These are phyloP conservation scores for Dryas octopetala DNA, from an alignment of 306 rosid species.

Conservation along the genomic window DNA sequence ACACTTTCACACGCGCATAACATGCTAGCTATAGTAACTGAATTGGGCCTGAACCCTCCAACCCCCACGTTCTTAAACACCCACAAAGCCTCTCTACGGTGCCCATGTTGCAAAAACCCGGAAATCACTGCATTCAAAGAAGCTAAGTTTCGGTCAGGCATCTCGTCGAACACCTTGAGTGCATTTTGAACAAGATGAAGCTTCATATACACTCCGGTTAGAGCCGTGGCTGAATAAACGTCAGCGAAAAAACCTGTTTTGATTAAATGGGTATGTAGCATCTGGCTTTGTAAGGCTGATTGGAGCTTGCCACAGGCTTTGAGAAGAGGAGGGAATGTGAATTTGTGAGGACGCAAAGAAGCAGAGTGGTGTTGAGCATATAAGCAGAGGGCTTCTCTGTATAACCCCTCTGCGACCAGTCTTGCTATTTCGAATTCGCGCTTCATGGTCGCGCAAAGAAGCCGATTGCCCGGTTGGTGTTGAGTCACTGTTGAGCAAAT, in stretches of 20 bases:
- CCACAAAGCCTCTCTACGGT: constrained; percentile 33
- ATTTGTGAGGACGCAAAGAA: constrained; percentile 39
- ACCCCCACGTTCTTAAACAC: constrained; percentile 31
- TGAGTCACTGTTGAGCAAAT: too few species aligned
- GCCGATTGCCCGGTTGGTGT: too few species aligned
- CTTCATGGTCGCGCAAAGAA: constrained; percentile 36
- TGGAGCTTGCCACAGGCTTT: constrained; percentile 65
- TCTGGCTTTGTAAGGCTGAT: constrained; percentile 35
- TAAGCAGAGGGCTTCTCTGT: constrained; percentile 51
- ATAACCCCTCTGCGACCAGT: constrained; percentile 55
- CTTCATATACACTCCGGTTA: constrained; percentile 36
- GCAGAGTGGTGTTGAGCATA: constrained; percentile 41
- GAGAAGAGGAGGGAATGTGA: constrained; percentile 65
- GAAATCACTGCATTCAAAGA: constrained; percentile 57
- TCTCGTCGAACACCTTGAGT: constrained; percentile 54
- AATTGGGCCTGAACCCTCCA: constrained; percentile 46
- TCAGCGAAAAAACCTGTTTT: constrained; percentile 54
- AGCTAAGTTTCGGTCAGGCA: constrained; percentile 51
- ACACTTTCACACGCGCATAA: constrained; percentile 32
- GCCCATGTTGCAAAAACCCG: constrained; percentile 50
- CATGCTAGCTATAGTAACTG: constrained; percentile 53
- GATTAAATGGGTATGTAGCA: constrained; percentile 54
- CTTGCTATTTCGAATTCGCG: constrained; percentile 38
- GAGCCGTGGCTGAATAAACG: constrained; percentile 57
- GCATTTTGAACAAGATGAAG: constrained; percentile 35